These are phyloP conservation scores for Coriolopsis trogii DNA, from an alignment of 1,284 basidiomycete genomes.

Conservation along the genomic window DNA sequence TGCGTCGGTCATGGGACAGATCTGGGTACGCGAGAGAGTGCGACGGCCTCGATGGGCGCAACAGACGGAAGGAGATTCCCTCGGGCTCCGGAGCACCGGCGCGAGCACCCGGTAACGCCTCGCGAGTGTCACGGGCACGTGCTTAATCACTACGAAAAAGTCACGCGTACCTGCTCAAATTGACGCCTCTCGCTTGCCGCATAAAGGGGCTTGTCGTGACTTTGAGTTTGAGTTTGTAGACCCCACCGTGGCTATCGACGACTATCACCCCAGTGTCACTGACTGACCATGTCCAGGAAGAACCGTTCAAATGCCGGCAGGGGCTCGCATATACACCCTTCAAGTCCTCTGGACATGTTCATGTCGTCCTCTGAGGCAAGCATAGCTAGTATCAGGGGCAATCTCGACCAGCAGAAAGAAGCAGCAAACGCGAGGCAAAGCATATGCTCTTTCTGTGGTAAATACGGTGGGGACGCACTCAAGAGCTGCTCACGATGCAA, in stretches of 20 bases:
- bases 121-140: constrained; percentile 13
- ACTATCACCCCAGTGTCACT: too few relatives aligned
- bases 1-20: neutral
- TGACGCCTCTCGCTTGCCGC: neutral
- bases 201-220: too few relatives aligned
- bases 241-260: too few relatives aligned
- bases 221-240: too few relatives aligned
- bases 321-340: too few relatives aligned
- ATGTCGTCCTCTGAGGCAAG: constrained; percentile 5
- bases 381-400: constrained; percentile 8
- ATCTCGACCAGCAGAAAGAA: constrained; percentile 2
- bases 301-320: too few relatives aligned
- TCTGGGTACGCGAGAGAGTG: neutral
- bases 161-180: neutral
- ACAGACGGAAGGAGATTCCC: neutral
- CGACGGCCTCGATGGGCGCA: constrained; percentile 4
- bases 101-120: constrained; percentile 8
- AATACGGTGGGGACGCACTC: constrained; percentile 3
- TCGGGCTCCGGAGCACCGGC: neutral
- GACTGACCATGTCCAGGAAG: too few relatives aligned
- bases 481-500: constrained; percentile 23
- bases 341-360: constrained; percentile 7
- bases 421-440: neutral
- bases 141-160: neutral
- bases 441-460: constrained; percentile 10